Base-by-base conservation (phyloP, 2,329 filamentous ascomycete species). In the Cercospora janseana region DNA sequence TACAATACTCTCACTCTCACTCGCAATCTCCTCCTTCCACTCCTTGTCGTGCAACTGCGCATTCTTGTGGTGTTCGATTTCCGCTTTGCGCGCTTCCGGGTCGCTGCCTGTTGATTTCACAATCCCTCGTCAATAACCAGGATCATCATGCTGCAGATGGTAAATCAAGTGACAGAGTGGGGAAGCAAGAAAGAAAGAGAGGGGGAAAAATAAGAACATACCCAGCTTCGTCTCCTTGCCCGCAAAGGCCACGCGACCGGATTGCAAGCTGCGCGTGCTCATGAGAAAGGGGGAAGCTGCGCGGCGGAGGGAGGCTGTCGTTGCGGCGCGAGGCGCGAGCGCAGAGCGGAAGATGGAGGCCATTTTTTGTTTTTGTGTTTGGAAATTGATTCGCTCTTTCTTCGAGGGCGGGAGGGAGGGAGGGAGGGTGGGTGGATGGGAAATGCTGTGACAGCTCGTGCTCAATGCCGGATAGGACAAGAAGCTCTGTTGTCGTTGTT, bases 11-110 rank as follows among this genome's bases (percentile, higher is more conserved):
- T 94, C 88, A 69, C 85, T 87, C 70, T 88, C 82, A 42, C 83
- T 87, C 3, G 88, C 87, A 42, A 94, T 75, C 67, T 86, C 83
- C 16, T 85, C 77, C 72, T 87, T 86, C 88, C 88, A 93, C 66
- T 88, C 78, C 46, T 77, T 84, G 66, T 69, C 69, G 54, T 70
- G 67, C 52, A 79, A 49, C 48, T 75, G 72, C n/a, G 85, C 81
- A 53, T 88, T 79, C 75, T 91, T 90, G 57, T 76, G 63, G 9
- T 60, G 31, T 56, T 78, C 76, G 55, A 75, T 75, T 60, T 73
- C 63, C 3, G 69, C 58, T 42, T 66, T 62, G 27, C 77, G 67
- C 40, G 69, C 60, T 9, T 76, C 75, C 43, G 42, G 49, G 7
- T 46, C 34, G n/a, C 27, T 40, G 42, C 29, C 34, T 51, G 18